Percentiles rank a stretch among this genome's conserved stretches.
Evolutionary conservation across 1,284 basidiomycete species (phyloP).

Genomic region (Ganoderma multipileum): DNA sequence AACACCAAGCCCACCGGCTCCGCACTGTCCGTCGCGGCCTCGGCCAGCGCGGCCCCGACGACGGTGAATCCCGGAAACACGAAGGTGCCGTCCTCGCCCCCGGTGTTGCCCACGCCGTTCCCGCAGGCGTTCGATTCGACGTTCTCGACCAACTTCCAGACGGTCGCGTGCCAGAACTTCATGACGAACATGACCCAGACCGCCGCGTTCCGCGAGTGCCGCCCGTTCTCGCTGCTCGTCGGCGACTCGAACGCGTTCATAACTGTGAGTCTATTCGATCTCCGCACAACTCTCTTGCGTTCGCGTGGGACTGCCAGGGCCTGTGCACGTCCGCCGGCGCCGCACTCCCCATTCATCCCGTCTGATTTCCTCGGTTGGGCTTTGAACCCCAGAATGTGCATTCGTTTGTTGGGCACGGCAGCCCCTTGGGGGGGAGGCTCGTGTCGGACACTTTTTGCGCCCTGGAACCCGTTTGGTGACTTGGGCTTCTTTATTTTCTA

Average conservation of each 20-base stretch:
- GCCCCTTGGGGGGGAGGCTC: neutral
- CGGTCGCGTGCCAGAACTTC: constrained; percentile 67
- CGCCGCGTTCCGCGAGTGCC: constrained; percentile 67
- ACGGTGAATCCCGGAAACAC: constrained; percentile 16
- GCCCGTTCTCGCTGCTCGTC: constrained; percentile 77
- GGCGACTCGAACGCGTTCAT: constrained; percentile 65
- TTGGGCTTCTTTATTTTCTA: neutral
- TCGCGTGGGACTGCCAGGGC: neutral
- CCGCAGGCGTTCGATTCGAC: constrained; percentile 78
- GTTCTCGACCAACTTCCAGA: constrained; percentile 69
- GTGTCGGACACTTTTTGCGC: neutral
- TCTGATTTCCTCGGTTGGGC: neutral
- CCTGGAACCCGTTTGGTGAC: neutral
- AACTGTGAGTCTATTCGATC: constrained; percentile 47
- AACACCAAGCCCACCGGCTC: constrained; percentile 25
- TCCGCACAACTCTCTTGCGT: constrained; percentile 14
- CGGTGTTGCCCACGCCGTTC: constrained; percentile 70
- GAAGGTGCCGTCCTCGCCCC: constrained; percentile 44
- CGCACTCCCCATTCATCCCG: neutral
- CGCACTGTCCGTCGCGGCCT: constrained; percentile 17
- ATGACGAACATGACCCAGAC: constrained; percentile 75
- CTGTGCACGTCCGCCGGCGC: neutral
- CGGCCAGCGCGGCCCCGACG: constrained; percentile 21
- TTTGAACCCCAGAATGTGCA: neutral
- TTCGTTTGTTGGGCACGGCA: neutral